These are phyloP conservation scores for Tranzscheliella williamsii DNA, from an alignment of 1,284 basidiomycete species.

Conservation along the genomic window DNA sequence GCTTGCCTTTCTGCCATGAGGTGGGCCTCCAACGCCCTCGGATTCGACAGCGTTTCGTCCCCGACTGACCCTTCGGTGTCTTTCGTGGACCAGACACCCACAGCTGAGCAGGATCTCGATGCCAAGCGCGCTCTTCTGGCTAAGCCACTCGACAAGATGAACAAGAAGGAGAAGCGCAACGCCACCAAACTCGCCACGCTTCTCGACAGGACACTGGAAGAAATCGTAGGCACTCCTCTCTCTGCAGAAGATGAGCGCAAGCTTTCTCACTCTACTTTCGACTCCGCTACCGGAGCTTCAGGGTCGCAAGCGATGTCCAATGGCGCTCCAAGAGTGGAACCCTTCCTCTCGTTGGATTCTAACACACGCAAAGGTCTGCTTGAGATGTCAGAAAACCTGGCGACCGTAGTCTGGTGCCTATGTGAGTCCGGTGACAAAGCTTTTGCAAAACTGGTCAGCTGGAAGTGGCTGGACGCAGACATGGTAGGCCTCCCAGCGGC, in stretches of 20 bases:
- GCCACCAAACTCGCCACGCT: conserved; percentile 45
- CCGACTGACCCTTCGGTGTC: conserved; percentile 8
- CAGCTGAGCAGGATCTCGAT: conserved; percentile 29
- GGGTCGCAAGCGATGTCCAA: neutral
- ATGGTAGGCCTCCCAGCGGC: conserved; percentile 8
- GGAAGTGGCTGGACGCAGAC: conserved; percentile 36
- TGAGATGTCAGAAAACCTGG: conserved; percentile 46
- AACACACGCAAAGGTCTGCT: conserved; percentile 38
- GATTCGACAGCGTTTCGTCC: conserved; percentile 15
- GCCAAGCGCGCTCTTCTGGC: conserved; percentile 22
- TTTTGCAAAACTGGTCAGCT: conserved; percentile 28
- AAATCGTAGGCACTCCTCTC: conserved; percentile 19
- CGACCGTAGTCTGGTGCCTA: conserved; percentile 39
- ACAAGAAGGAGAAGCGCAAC: conserved; percentile 58
- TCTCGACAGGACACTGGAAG: conserved; percentile 30
- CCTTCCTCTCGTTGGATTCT: conserved; percentile 33
- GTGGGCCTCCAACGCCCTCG: conserved; percentile 42
- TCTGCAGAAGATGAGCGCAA: conserved; percentile 17
- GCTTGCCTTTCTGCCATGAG: conserved; percentile 36
- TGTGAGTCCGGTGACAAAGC: conserved; percentile 47
- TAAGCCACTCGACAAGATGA: conserved; percentile 57
- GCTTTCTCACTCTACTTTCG: conserved; percentile 3
- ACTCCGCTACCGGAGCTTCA: neutral
- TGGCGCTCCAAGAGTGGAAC: conserved; percentile 3
- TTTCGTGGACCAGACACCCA: conserved; percentile 22